Evolutionary conservation across 2,329 filamentous ascomycete species (phyloP).

Genomic region (Diaporthe destruens): DNA sequence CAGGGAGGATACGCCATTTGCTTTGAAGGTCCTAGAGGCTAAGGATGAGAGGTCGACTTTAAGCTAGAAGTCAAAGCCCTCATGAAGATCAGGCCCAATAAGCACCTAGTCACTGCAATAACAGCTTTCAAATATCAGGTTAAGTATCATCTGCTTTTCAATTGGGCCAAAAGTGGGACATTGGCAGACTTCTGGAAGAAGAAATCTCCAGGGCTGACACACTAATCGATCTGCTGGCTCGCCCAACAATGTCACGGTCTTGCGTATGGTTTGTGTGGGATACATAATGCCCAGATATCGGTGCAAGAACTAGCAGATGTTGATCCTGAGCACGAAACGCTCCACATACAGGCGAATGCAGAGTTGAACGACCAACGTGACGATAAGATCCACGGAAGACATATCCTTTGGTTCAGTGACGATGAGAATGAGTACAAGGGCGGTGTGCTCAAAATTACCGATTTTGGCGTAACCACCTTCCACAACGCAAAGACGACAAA

Average conservation of each 20-base stretch:
- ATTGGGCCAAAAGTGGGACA: not conserved
- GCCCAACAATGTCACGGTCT: constrained; percentile 12
- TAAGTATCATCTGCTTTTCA: not conserved
- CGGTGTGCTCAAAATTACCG: constrained; percentile 4
- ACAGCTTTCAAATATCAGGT: constrained; percentile 9
- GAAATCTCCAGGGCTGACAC: not conserved
- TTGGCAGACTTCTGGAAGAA: not conserved
- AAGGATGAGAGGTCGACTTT: not conserved
- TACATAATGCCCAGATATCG: not conserved
- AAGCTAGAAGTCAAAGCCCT: not conserved
- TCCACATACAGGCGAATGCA: too few species aligned
- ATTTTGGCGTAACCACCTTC: not conserved
- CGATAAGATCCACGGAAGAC: not conserved
- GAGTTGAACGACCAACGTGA: not conserved
- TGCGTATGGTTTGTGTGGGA: not conserved
- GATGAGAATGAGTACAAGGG: not conserved
- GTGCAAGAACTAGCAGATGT: not conserved
- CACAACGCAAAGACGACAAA: constrained; percentile 2
- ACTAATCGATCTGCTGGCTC: not conserved
- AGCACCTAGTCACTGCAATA: not conserved
- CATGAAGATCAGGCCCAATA: constrained; percentile 9
- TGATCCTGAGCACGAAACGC: not conserved
- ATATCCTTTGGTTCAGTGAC: constrained; percentile 1
- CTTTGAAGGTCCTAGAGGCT: not conserved
- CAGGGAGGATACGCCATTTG: not conserved